These are phyloP conservation scores for Geum urbanum DNA, from an alignment of 306 rosid species.

Conservation along the genomic window DNA sequence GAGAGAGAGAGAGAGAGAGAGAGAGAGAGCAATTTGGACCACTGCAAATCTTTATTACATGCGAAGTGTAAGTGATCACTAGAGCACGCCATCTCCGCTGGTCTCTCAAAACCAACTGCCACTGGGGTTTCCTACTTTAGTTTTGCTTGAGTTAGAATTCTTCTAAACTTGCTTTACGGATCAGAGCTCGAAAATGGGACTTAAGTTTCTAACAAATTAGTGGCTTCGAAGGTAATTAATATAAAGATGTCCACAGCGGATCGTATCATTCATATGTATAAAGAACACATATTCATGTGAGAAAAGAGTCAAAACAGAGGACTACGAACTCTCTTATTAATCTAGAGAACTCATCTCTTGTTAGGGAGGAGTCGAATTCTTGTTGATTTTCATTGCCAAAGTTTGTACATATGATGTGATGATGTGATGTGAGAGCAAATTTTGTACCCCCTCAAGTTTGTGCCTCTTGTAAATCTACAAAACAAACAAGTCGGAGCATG, in stretches of 20 bases:
- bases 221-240: not conserved
- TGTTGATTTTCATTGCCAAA: no score
- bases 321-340: not conserved
- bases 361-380: not conserved
- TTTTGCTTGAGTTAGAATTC: slow-evolving; percentile 8
- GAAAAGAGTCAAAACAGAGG: not conserved
- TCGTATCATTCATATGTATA: no score
- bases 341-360: not conserved
- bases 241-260: not conserved
- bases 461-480: no score
- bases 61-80: not conserved
- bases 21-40: slow-evolving; percentile 22
- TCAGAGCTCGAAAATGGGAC: not conserved
- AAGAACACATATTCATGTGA: not conserved
- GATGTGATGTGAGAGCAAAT: no score
- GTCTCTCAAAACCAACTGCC: not conserved
- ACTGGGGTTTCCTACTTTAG: not conserved
- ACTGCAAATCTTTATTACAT: not conserved
- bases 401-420: no score
- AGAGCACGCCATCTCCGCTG: not conserved
- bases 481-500: no score
- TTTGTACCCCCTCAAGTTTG: no score
- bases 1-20: no score
- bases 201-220: not conserved
- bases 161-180: not conserved